phyloP scores from a whole-genome alignment of 2,329 filamentous ascomycete genomes.

The Pezizomycotina sp. region DNA sequence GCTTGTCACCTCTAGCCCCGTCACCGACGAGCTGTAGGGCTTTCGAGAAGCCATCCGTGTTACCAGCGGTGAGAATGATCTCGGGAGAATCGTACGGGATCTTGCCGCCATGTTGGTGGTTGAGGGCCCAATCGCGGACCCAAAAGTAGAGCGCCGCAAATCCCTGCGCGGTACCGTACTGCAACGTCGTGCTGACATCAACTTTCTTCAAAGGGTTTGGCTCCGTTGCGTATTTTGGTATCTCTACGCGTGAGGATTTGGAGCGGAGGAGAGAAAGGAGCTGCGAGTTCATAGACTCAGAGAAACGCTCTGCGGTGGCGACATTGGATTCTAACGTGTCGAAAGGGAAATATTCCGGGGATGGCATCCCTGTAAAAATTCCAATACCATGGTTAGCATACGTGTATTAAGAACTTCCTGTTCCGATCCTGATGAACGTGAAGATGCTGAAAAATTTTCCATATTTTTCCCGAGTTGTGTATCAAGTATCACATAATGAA shows the following conservation, averaged over 20 bases:
- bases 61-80: constrained; percentile 61
- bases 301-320: constrained; percentile 55
- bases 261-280: constrained; percentile 25
- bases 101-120: constrained; percentile 61
- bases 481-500: background rate
- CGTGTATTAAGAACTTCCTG: background rate
- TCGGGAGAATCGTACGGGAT: constrained; percentile 37
- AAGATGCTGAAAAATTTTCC: background rate
- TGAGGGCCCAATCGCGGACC: constrained; percentile 58
- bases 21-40: constrained; percentile 58
- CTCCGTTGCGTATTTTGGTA: constrained; percentile 48
- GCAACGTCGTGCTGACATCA: constrained; percentile 48
- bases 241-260: constrained; percentile 41
- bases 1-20: constrained; percentile 51
- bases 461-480: constrained; percentile 1
- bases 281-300: constrained; percentile 24
- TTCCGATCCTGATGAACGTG: too few species aligned
- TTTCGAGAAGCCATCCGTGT: constrained; percentile 75
- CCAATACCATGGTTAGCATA: background rate
- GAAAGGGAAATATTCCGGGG: constrained; percentile 70
- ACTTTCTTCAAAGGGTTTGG: constrained; percentile 51
- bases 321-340: constrained; percentile 75
- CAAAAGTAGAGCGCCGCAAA: constrained; percentile 66
- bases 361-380: constrained; percentile 44
- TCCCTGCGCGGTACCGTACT: constrained; percentile 71